Base-by-base conservation (phyloP, 441 rosid genomes). In the Populus trichocarpa region DNA sequence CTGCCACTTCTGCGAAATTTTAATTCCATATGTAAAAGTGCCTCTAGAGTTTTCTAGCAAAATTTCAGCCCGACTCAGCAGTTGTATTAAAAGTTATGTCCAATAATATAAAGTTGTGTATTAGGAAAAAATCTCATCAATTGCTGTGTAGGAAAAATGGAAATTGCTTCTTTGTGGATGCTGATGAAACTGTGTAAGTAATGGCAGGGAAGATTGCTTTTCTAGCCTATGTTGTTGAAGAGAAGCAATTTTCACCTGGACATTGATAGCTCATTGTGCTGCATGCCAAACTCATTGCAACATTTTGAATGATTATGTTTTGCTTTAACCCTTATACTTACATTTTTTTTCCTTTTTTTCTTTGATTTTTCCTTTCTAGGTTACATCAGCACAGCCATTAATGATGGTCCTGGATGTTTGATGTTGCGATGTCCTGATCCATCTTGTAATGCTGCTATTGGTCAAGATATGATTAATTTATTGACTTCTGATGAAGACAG, bases 391-490 rank as follows among this genome's bases (percentile, higher is more conserved):
- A 85, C 98, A 71, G 78, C 95, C 42, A 89, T 96, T 84, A 93
- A 88, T 78, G 99, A 91, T 75, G 99, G 99, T 75, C 99, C 98
- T 26, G 98, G 98, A 84, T 96, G 99, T 86, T 86, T 96, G 89
- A 83, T 81, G 86, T 86, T 96, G 83, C 86, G 95, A 78, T 96
- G 99, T 83, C 99, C 99, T 73, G 96, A 92, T 79, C 99, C 98
- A 74, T 85, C 97, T 71, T 96, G 99, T 80, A 65, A 59, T 80
- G 97, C 94, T 83, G 96, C 95, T 78, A 81, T 96, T 72, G 96
- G 86, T 84, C 89, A 86, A 85, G 94, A 91, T 76, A 92, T 94
- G 99, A 88, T 96, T 50, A 81, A 90, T 77, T 77, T 8, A 69
- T 74, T 93, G 81, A 89, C 90, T 25, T 84, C 91, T 78, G 72